These are phyloP conservation scores for Solanum bukasovii DNA, from an alignment of 257 asterid species.

Conservation along the genomic window DNA sequence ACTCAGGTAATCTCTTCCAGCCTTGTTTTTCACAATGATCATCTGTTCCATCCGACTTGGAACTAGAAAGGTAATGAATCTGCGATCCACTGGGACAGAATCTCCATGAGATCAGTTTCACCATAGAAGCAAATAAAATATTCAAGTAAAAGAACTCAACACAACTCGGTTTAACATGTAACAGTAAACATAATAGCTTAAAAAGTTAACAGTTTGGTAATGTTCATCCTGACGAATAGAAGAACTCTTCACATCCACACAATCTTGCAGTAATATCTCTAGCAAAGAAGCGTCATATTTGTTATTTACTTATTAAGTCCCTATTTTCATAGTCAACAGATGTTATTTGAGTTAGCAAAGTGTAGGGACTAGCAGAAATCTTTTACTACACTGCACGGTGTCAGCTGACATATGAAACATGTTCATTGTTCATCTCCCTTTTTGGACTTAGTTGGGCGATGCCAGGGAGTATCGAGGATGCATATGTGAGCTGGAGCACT, in stretches of 20 bases:
- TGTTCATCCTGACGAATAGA: background rate
- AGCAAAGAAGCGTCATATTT: background rate
- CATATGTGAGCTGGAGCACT: background rate
- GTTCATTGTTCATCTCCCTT: background rate
- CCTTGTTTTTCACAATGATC: slow-evolving; percentile 68
- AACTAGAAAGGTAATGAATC: slow-evolving; percentile 68
- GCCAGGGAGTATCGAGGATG: background rate
- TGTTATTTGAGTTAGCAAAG: background rate
- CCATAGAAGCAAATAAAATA: slow-evolving; percentile 11
- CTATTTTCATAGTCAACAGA: background rate
- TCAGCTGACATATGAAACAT: background rate
- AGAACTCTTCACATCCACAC: background rate
- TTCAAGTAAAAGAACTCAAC: background rate
- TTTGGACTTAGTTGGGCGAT: background rate
- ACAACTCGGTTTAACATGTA: background rate
- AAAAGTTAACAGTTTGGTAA: background rate
- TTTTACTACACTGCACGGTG: background rate
- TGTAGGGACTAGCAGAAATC: background rate
- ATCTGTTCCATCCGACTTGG: slow-evolving; percentile 60
- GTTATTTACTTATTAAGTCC: background rate
- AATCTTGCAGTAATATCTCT: background rate
- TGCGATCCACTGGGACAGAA: slow-evolving; percentile 63
- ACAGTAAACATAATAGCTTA: background rate
- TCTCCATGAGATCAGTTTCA: background rate
- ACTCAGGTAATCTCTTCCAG: slow-evolving; percentile 66